Evolutionary conservation across 225 moss, liverwort and hornwort species (phyloP).

Genomic region (Asterella californica): DNA sequence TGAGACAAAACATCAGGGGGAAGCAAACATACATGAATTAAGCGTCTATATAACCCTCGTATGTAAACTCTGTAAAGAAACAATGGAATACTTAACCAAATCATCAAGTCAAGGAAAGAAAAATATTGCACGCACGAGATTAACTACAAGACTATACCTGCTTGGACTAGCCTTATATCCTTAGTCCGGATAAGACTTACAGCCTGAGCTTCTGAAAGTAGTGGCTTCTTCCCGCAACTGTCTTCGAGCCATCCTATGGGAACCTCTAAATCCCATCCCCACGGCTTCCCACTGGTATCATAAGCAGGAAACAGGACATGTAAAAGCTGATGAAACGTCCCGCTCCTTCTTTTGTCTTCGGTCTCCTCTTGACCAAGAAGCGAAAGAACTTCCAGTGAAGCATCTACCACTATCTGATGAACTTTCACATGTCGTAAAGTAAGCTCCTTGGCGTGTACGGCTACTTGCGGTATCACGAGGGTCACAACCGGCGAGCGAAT

Average conservation of each 20-base stretch:
- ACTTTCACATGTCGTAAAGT: constrained; percentile 43
- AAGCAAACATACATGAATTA: neutral
- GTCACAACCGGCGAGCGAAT: constrained; percentile 54
- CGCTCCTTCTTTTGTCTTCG: constrained; percentile 42
- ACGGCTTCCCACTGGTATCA: constrained; percentile 19
- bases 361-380: constrained; percentile 54
- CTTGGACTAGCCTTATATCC: constrained; percentile 63
- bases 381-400: constrained; percentile 73
- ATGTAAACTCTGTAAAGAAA: too few relatives aligned
- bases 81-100: neutral
- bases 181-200: constrained; percentile 65
- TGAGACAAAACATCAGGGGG: neutral
- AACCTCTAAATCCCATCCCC: constrained; percentile 42
- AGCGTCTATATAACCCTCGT: too few relatives aligned
- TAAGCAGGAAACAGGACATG: constrained; percentile 60
- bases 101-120: neutral
- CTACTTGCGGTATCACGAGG: constrained; percentile 63
- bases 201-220: constrained; percentile 75
- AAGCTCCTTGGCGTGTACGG: constrained; percentile 26
- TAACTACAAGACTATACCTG: constrained; percentile 49
- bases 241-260: constrained; percentile 77
- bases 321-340: constrained; percentile 60
- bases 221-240: constrained; percentile 52
- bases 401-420: constrained; percentile 81
- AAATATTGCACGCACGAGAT: neutral